Base-by-base conservation (phyloP, 23 red algal genomes). In the Agarophyton chilense region DNA sequence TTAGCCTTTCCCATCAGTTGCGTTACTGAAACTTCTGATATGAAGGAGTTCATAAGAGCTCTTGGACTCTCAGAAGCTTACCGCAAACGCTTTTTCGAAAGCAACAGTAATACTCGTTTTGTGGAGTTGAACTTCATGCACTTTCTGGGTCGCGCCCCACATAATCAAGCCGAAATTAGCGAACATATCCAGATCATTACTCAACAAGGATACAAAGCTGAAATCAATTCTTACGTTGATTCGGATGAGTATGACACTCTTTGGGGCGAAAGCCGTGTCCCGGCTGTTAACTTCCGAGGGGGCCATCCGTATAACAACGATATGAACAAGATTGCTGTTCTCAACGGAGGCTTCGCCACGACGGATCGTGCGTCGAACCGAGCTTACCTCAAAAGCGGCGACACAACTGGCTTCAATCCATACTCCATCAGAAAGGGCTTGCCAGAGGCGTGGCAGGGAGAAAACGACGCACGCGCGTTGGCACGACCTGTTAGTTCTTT, bases 191-290 rank as follows among this genome's bases (percentile, higher is more conserved):
- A 63, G 45, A 79, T 96, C 28, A 82, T 92, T 72, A 85, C 72
- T 32, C 50, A 93, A n/a, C 54, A 93, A 65, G 90, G 90, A 46
- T 86, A 80, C 72, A 87, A 86, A 36, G 78, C 81, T 13, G 90
- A 83, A 44, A 93, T 93, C 90, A 93, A 93, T 33, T 96, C 94
- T 19, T 84, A 84, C 47, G 39, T 93, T 10, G 90, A 93, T 55
- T 84, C 70, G 10, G 81, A 83, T 49, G 90, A 93, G 46, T 93
- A 86, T 50, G 90, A 93, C 29, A 77, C 81, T 62, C 80, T 93
- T 22, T 93, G 51, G 39, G 94, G 94, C 12, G 83, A 81, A 26
- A 79, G 62, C 40, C 88, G 82, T 54, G 77, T 96, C 24, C 94
- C 94, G n/a, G 81, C 78, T 21, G 65, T 85, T 25, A 96, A 92